These are phyloP conservation scores for Syzygium malaccense DNA, from an alignment of 441 rosid species.

Conservation along the genomic window DNA sequence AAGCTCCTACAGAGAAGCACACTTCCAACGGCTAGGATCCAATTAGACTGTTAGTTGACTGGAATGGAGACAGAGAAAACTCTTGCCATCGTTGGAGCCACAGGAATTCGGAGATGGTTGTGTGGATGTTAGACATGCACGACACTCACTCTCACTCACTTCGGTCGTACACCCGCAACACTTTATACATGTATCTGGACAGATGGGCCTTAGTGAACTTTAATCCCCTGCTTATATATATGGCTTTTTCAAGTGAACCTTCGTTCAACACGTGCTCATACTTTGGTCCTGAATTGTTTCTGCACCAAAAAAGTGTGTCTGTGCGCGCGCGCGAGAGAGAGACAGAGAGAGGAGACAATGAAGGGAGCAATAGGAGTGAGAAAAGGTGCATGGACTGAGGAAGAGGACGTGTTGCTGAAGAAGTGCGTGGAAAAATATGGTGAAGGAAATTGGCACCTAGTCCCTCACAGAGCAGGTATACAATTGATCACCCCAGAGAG, in stretches of 20 bases:
- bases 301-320: neutral
- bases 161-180: neutral
- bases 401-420: conserved; percentile 33
- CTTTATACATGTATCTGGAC: neutral
- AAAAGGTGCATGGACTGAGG: conserved; percentile 14
- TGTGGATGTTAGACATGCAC: neutral
- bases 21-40: neutral
- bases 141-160: neutral
- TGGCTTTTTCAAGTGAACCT: neutral
- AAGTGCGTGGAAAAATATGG: conserved; percentile 29
- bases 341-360: neutral
- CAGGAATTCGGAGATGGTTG: neutral
- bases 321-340: neutral
- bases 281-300: neutral
- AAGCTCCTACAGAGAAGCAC: neutral
- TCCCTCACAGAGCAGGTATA: conserved; percentile 42
- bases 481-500: neutral
- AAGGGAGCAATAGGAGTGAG: neutral
- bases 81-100: neutral
- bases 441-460: conserved; percentile 49
- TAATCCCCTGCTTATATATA: neutral
- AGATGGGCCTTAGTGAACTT: neutral
- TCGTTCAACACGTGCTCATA: neutral
- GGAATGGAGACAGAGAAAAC: neutral
- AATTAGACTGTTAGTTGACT: neutral